Conservation (phyloP, 108 stramenopile genomes). For the Aurantiochytrium sp. region DNA sequence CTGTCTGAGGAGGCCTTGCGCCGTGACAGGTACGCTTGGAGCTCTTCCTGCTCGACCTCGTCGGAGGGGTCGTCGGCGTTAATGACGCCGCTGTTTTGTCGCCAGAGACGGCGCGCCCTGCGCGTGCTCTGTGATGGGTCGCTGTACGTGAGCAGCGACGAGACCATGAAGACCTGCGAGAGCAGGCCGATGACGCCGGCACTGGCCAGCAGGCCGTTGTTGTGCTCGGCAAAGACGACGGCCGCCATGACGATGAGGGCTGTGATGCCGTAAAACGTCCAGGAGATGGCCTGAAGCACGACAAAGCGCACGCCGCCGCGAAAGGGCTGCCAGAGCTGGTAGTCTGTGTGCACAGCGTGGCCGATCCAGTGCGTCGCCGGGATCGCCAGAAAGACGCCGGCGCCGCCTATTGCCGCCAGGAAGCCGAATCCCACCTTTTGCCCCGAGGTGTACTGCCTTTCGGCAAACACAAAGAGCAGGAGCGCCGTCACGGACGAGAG, state of each 20-base stretch:
- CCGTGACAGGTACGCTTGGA: background rate
- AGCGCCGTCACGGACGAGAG: slow-evolving; percentile 1
- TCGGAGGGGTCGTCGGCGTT: background rate
- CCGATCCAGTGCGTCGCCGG: slow-evolving; percentile 29
- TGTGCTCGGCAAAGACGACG: background rate
- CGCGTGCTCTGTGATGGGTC: background rate
- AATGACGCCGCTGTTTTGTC: background rate
- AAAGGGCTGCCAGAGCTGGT: background rate
- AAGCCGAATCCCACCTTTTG: background rate
- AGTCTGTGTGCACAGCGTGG: background rate
- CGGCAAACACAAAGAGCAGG: background rate
- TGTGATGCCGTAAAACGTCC: slow-evolving; percentile 15
- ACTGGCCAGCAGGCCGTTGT: background rate
- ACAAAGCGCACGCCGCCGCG: slow-evolving; percentile 26
- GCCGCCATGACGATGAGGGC: background rate
- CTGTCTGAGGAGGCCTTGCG: background rate
- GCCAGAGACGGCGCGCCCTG: background rate
- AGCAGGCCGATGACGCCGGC: slow-evolving; percentile 26
- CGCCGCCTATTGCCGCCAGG: background rate
- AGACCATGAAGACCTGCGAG: slow-evolving; percentile 21
- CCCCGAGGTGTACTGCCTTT: slow-evolving; percentile 5
- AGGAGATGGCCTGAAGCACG: slow-evolving; percentile 11
- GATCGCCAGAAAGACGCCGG: background rate
- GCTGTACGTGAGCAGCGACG: slow-evolving; percentile 15
- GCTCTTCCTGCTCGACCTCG: background rate